phyloP scores from a whole-genome alignment of 768 basidiomycete genomes.

The Obba rivulosa region DNA sequence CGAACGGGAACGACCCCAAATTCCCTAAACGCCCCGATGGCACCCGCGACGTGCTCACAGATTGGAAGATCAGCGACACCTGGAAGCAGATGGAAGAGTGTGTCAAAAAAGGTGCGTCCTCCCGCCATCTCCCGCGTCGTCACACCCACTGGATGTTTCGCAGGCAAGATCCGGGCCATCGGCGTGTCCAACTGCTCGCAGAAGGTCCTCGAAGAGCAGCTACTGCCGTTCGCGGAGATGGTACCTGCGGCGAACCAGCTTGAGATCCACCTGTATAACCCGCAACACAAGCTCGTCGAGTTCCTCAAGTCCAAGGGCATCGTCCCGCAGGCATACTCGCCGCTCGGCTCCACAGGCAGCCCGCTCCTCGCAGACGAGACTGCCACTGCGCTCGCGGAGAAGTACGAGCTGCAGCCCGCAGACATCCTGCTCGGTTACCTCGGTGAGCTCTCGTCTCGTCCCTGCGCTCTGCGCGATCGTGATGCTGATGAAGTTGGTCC shows the following conservation, averaged over 20 bases:
- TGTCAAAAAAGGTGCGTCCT: constrained; percentile 48
- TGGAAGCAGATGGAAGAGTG: constrained; percentile 84
- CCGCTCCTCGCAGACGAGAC: constrained; percentile 62
- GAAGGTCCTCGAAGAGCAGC: constrained; percentile 61
- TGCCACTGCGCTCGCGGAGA: constrained; percentile 53
- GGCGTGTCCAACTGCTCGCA: constrained; percentile 78
- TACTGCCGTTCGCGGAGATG: constrained; percentile 62
- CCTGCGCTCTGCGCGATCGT: neutral
- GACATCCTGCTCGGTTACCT: constrained; percentile 62
- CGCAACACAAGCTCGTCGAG: constrained; percentile 59
- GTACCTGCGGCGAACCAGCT: constrained; percentile 75
- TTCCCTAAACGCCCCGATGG: constrained; percentile 60
- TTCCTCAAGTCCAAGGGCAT: constrained; percentile 66
- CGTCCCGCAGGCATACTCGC: constrained; percentile 74
- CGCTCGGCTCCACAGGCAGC: constrained; percentile 65
- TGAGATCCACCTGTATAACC: constrained; percentile 71
- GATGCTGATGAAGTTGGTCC: neutral
- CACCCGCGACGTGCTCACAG: constrained; percentile 59
- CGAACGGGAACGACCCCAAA: constrained; percentile 56
- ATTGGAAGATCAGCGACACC: constrained; percentile 65
- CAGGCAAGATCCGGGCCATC: constrained; percentile 60
- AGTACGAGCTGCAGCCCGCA: constrained; percentile 46
- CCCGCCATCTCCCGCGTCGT: neutral
- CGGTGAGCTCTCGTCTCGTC: constrained; percentile 31
- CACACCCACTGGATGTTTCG: constrained; percentile 6